These are phyloP conservation scores for Whalleya microplaca DNA, from an alignment of 2,329 filamentous ascomycete genomes.

Conservation along the genomic window DNA sequence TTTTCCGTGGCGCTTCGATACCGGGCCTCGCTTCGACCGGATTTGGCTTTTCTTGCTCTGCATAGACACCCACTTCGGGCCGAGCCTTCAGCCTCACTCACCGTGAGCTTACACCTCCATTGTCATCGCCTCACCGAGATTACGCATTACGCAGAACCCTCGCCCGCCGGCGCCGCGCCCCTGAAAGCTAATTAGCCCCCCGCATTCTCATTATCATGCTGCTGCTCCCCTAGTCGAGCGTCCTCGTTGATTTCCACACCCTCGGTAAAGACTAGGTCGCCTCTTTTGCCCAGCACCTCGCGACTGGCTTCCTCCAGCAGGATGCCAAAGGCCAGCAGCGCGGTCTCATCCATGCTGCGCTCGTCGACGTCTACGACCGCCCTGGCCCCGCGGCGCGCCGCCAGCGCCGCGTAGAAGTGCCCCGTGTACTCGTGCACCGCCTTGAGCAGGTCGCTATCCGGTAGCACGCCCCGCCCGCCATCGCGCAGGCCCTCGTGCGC, in stretches of 20 bases:
- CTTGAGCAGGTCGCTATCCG: conserved; percentile 71
- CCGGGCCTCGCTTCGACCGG: background rate
- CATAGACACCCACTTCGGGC: background rate
- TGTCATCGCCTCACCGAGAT: background rate
- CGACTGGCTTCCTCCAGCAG: conserved; percentile 72
- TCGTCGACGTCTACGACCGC: conserved; percentile 45
- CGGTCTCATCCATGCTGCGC: conserved; percentile 76
- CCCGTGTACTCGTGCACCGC: conserved; percentile 70
- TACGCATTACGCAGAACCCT: background rate
- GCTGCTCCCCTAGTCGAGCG: conserved; percentile 2
- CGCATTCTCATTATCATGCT: conserved; percentile 15
- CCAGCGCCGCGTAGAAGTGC: conserved; percentile 61
- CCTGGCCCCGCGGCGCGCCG: conserved; percentile 18
- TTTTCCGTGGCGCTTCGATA: background rate
- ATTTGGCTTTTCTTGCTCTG: background rate
- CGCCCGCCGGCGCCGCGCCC: too few species aligned
- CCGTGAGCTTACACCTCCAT: background rate
- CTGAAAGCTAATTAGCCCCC: background rate
- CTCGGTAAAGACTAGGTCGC: conserved; percentile 75
- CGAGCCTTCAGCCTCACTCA: background rate
- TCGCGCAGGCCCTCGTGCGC: conserved; percentile 60
- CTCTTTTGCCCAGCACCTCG: conserved; percentile 63
- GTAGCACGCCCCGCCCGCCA: conserved; percentile 55
- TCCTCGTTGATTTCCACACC: conserved; percentile 40
- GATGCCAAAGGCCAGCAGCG: conserved; percentile 74